Conservation (phyloP, 257 asterid species). For the Forsythia viridissima region DNA sequence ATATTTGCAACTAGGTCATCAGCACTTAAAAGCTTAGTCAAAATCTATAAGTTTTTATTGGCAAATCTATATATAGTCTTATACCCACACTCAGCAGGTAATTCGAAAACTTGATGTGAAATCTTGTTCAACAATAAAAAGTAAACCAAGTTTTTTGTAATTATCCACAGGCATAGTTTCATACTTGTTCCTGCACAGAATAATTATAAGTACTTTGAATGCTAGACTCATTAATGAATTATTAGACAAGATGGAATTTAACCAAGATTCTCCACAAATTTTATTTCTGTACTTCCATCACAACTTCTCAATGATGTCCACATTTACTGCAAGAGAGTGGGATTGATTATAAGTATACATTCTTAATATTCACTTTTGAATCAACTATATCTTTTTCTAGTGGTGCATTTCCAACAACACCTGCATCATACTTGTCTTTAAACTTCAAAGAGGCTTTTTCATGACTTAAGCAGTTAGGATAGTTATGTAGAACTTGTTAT, state of each 20-base stretch:
- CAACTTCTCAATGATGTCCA: background rate
- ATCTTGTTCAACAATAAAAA: conserved; percentile 10
- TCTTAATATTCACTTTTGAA: background rate
- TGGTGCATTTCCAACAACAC: conserved; percentile 5
- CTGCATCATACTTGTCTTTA: background rate
- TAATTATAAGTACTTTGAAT: conserved; percentile 7
- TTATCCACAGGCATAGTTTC: conserved; percentile 10
- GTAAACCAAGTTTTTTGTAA: conserved; percentile 15
- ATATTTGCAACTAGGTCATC: conserved; percentile 12
- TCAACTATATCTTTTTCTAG: background rate
- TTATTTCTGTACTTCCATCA: background rate
- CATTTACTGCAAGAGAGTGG: background rate
- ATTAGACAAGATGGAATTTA: conserved; percentile 2
- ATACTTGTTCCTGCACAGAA: conserved; percentile 1
- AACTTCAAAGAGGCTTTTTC: conserved; percentile 6
- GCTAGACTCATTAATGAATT: background rate
- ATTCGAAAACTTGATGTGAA: conserved; percentile 2
- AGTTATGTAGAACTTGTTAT: conserved; percentile 6
- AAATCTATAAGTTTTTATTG: background rate
- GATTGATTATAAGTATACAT: background rate
- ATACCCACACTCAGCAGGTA: background rate
- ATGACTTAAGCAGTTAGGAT: background rate
- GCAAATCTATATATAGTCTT: background rate
- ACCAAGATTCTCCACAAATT: background rate
- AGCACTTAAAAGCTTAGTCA: background rate